These are phyloP conservation scores for Spathaspora passalidarum DNA, from an alignment of 805 yeast genomes.

Conservation along the genomic window DNA sequence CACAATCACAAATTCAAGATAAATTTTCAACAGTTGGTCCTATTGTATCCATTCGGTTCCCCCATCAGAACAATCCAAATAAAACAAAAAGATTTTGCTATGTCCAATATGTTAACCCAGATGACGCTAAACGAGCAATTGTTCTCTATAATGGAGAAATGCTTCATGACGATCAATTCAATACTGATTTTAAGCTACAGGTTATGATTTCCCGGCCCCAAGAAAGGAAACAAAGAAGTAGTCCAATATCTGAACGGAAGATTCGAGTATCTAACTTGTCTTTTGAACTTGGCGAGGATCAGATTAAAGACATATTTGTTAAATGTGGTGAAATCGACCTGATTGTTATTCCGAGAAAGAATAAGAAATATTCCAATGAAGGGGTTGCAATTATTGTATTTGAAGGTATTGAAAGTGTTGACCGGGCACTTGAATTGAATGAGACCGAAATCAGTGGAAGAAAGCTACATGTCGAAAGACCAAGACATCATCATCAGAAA, in stretches of 20 bases:
- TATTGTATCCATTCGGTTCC: slow-evolving; percentile 56
- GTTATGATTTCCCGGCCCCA: slow-evolving; percentile 65
- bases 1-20: slow-evolving; percentile 33
- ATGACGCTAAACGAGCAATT: slow-evolving; percentile 46
- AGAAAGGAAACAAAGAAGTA: slow-evolving; percentile 35
- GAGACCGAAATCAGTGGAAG: slow-evolving; percentile 44
- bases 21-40: slow-evolving; percentile 42
- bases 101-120: slow-evolving; percentile 48
- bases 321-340: slow-evolving; percentile 53
- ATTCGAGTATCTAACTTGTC: slow-evolving; percentile 40
- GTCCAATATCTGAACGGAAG: slow-evolving; percentile 54
- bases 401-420: slow-evolving; percentile 41
- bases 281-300: slow-evolving; percentile 37
- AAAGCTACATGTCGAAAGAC: background rate
- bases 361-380: slow-evolving; percentile 39
- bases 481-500: slow-evolving; percentile 13
- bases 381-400: slow-evolving; percentile 70
- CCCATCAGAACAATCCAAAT: slow-evolving; percentile 50
- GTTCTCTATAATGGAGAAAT: slow-evolving; percentile 35
- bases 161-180: slow-evolving; percentile 24
- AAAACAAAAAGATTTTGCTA: slow-evolving; percentile 70
- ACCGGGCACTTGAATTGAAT: slow-evolving; percentile 42
- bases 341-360: slow-evolving; percentile 45
- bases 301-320: slow-evolving; percentile 40
- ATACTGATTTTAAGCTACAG: slow-evolving; percentile 35